These are phyloP conservation scores for Xerocomellus intermedius DNA, from an alignment of 768 basidiomycete genomes.

Conservation along the genomic window DNA sequence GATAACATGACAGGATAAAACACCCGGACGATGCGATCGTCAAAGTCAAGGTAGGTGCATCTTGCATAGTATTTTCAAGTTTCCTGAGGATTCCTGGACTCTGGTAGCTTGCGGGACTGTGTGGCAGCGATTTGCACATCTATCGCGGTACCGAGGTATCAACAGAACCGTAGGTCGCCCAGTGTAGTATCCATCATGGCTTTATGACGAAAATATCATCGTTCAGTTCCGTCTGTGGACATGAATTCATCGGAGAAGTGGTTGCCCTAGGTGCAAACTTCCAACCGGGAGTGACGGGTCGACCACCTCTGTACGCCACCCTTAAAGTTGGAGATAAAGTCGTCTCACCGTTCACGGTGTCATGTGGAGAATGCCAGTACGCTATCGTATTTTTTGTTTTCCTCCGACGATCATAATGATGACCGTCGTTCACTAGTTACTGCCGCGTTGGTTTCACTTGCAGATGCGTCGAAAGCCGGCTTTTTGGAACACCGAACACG, in stretches of 20 bases:
- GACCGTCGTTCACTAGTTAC: constrained; percentile 41
- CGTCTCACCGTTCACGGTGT: constrained; percentile 78
- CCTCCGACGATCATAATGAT: not conserved
- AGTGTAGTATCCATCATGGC: not conserved
- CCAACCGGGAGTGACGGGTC: constrained; percentile 38
- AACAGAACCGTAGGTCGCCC: constrained; percentile 46
- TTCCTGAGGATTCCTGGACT: not conserved
- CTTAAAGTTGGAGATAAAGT: constrained; percentile 74
- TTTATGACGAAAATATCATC: not conserved
- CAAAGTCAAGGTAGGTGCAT: constrained; percentile 56
- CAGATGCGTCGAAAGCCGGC: constrained; percentile 56
- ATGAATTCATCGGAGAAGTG: constrained; percentile 77
- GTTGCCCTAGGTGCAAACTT: constrained; percentile 64
- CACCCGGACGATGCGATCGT: constrained; percentile 78
- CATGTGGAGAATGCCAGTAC: constrained; percentile 83
- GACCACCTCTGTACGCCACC: constrained; percentile 61
- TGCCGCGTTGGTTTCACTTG: constrained; percentile 74
- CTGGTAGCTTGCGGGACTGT: constrained; percentile 59
- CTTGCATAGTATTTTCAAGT: not conserved
- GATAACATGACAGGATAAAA: constrained; percentile 47
- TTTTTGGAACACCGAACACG: constrained; percentile 66
- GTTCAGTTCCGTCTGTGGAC: constrained; percentile 62
- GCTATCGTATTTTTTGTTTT: constrained; percentile 21
- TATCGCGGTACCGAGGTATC: constrained; percentile 65
- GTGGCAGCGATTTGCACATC: constrained; percentile 73